Evolutionary conservation across 495 filamentous ascomycete species (phyloP).

Genomic region (Lindgomyces ingoldianus): DNA sequence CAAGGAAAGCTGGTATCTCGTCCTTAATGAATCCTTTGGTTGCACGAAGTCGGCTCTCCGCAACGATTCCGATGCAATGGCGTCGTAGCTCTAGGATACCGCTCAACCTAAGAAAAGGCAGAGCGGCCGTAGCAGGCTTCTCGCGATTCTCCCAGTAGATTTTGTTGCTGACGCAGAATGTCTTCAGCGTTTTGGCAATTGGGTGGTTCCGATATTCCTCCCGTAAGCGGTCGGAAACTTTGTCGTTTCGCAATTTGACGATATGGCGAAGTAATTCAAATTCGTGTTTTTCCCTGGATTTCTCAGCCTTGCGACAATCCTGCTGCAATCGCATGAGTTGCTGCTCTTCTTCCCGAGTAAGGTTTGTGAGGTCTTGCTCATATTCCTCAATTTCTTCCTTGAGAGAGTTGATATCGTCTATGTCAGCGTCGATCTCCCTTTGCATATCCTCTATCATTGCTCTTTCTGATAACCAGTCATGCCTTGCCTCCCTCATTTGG

Average conservation of each 20-base stretch:
- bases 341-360: not conserved
- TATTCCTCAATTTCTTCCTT: slow-evolving; percentile 6
- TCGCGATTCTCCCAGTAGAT: slow-evolving; percentile 46
- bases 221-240: slow-evolving; percentile 36
- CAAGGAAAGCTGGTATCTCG: slow-evolving; percentile 43
- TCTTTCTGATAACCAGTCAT: not conserved
- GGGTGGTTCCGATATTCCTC: slow-evolving; percentile 34
- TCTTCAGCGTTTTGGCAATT: slow-evolving; percentile 31
- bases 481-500: not conserved
- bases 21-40: slow-evolving; percentile 42
- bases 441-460: not conserved
- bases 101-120: slow-evolving; percentile 44
- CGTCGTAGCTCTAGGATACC: slow-evolving; percentile 43
- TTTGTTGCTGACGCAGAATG: slow-evolving; percentile 47
- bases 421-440: slow-evolving; percentile 9
- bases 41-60: slow-evolving; percentile 43
- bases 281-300: not conserved
- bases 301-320: not conserved
- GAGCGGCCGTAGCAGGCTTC: slow-evolving; percentile 15
- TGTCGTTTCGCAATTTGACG: slow-evolving; percentile 42
- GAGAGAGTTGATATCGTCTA: not conserved
- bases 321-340: not conserved
- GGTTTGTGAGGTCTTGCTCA: not conserved
- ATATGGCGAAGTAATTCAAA: slow-evolving; percentile 16
- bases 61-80: slow-evolving; percentile 46